Conservation (phyloP, 2,329 filamentous ascomycete genomes). For the Septoria linicola region DNA sequence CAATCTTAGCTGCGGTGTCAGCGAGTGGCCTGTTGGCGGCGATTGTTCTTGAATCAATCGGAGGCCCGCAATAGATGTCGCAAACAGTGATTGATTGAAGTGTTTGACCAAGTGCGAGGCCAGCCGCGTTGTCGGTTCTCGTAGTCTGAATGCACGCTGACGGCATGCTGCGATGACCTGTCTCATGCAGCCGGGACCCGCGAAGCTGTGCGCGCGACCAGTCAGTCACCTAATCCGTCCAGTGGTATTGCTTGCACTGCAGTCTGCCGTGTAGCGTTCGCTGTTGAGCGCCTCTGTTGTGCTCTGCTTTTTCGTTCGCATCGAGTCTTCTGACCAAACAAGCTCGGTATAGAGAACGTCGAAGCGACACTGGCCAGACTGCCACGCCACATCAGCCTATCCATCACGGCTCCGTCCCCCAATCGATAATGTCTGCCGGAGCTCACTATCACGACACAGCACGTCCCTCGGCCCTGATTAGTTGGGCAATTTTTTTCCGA, state of each 20-base stretch:
- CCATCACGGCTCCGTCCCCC: constrained; percentile 13
- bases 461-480: constrained; percentile 21
- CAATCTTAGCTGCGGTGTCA: constrained; percentile 6
- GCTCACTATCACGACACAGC: constrained; percentile 13
- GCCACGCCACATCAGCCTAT: constrained; percentile 13
- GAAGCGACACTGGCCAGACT: constrained; percentile 8
- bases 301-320: neutral
- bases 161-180: constrained; percentile 15
- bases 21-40: constrained; percentile 17
- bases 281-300: constrained; percentile 4
- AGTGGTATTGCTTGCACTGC: constrained; percentile 2
- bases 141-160: constrained; percentile 20
- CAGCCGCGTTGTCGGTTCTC: constrained; percentile 10
- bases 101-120: constrained; percentile 2
- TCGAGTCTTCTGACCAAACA: constrained; percentile 6
- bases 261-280: constrained; percentile 15
- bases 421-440: constrained; percentile 23
- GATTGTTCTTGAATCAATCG: constrained; percentile 14
- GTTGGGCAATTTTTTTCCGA: constrained; percentile 9
- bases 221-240: constrained; percentile 11
- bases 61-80: constrained; percentile 8
- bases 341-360: neutral
- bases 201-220: constrained; percentile 12
- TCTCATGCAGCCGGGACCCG: constrained; percentile 15
- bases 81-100: constrained; percentile 15